These are phyloP conservation scores for Cephalotrichum gorgonifer DNA, from an alignment of 2,329 filamentous ascomycete genomes.

Conservation along the genomic window DNA sequence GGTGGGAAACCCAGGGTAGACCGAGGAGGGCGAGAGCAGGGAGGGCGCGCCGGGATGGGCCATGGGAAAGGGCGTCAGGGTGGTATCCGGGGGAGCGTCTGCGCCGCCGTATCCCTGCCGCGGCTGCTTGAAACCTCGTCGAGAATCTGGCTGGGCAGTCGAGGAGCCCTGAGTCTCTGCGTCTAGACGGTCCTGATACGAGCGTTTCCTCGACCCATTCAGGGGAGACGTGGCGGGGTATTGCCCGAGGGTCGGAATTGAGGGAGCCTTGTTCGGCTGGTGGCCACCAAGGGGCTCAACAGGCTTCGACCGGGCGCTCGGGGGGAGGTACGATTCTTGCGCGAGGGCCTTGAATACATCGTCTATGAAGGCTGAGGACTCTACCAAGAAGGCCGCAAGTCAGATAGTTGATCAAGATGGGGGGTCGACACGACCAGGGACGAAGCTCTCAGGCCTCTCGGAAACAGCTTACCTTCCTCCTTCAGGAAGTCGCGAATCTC, in stretches of 20 bases:
- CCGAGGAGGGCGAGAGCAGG: neutral
- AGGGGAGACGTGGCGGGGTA: neutral
- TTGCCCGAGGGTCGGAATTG: too few species aligned
- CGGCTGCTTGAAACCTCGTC: neutral
- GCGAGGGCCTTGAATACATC: constrained; percentile 60
- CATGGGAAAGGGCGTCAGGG: neutral
- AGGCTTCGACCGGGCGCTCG: constrained; percentile 19
- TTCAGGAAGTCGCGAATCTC: constrained; percentile 68
- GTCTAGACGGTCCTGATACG: neutral
- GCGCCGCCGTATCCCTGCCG: neutral
- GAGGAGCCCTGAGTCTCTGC: neutral
- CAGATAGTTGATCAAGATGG: too few species aligned
- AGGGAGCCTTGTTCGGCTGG: neutral
- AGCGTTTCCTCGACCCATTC: constrained; percentile 9
- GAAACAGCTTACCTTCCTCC: constrained; percentile 33
- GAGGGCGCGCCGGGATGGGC: constrained; percentile 3
- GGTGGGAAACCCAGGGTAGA: neutral
- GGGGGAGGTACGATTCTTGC: constrained; percentile 50
- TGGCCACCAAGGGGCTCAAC: constrained; percentile 5
- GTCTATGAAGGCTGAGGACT: constrained; percentile 53
- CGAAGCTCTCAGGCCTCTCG: too few species aligned
- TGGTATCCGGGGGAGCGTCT: neutral
- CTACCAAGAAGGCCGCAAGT: constrained; percentile 24
- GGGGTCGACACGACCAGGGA: neutral
- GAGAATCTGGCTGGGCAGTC: neutral